Evolutionary conservation across 2,329 filamentous ascomycete species (phyloP), one percentile per base, ranked within the genome.

Genomic region (Capronia coronata): DNA sequence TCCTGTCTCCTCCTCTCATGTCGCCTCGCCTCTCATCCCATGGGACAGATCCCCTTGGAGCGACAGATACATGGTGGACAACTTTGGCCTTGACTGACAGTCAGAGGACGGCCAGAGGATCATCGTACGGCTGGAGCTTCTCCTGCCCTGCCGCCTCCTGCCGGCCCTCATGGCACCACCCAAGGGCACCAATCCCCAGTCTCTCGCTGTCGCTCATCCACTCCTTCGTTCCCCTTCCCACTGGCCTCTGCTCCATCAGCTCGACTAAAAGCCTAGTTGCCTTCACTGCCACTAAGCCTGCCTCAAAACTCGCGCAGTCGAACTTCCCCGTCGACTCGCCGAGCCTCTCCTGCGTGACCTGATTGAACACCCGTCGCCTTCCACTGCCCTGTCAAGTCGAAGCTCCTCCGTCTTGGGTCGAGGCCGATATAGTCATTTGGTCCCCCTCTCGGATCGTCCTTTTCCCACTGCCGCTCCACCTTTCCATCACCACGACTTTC

Each of bases 391-490:
- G 34, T 47, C 22, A 21, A 41, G 38, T 21, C 11, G 22, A 13
- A 25, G 38, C 27, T 25, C 18, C 4, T 32, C 32, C 37, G 19
- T 25, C n/a, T 32, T 41, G 41, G 38, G 54, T 48, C 52, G 46
- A 50, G 51, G 52, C 52, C 53, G 52, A 59, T 59, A 59, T 59
- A 59, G 56, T 50, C 52, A 53, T 54, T 57, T 48, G 42, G 35
- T 49, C 40, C 43, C 54, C 56, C 52, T 46, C 48, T 54, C 52
- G 47, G 51, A 45, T 55, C 48, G 25, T 34, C 44, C 46, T 47
- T 46, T 52, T 56, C 54, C 45, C 51, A 52, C 49, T 54, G 23
- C 49, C 45, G 41, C 56, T 57, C 57, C 50, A 51, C 57, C 54
- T 47, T 35, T 42, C 42, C 35, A 43, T 42, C 46, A 46, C 53